Conservation (phyloP, 2,329 filamentous ascomycete genomes). For the Gnomoniopsis sp. region DNA sequence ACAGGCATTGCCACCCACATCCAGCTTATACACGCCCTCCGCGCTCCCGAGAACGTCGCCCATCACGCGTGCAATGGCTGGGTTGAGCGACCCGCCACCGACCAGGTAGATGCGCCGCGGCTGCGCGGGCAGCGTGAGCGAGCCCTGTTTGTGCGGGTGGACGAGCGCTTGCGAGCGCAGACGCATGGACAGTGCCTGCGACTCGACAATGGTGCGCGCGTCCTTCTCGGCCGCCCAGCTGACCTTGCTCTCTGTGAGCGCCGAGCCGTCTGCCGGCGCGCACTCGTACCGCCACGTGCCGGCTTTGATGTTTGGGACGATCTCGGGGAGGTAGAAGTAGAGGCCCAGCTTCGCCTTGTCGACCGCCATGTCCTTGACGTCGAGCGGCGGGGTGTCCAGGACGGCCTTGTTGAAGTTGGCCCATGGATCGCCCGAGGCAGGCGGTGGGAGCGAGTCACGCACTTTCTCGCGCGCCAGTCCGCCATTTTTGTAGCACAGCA, state of each 20-base stretch:
- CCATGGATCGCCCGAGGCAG: slow-evolving; percentile 57
- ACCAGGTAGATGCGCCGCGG: slow-evolving; percentile 91
- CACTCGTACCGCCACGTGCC: slow-evolving; percentile 83
- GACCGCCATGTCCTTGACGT: slow-evolving; percentile 42
- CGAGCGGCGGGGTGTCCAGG: slow-evolving; percentile 65
- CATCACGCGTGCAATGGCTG: slow-evolving; percentile 79
- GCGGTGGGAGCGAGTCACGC: slow-evolving; percentile 69
- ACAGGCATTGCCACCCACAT: slow-evolving; percentile 93
- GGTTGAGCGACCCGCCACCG: slow-evolving; percentile 85
- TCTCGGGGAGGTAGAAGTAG: slow-evolving; percentile 95
- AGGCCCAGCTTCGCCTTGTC: slow-evolving; percentile 79
- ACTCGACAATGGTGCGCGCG: slow-evolving; percentile 84
- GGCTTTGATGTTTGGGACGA: slow-evolving; percentile 83
- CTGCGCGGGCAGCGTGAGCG: slow-evolving; percentile 65
- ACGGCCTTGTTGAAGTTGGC: slow-evolving; percentile 74
- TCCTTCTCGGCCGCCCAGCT: slow-evolving; percentile 63
- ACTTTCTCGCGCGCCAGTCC: slow-evolving; percentile 88
- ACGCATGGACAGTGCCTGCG: slow-evolving; percentile 88
- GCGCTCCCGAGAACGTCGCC: slow-evolving; percentile 84
- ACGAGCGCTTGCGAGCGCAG: slow-evolving; percentile 80
- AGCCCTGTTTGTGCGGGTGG: slow-evolving; percentile 39
- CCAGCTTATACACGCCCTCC: slow-evolving; percentile 89
- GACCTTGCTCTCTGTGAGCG: slow-evolving; percentile 34
- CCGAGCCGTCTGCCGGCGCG: slow-evolving; percentile 49
- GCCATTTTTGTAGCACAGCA: slow-evolving; percentile 99